Conservation (phyloP, 345 rosid species). For the Hibiscus trionum region DNA sequence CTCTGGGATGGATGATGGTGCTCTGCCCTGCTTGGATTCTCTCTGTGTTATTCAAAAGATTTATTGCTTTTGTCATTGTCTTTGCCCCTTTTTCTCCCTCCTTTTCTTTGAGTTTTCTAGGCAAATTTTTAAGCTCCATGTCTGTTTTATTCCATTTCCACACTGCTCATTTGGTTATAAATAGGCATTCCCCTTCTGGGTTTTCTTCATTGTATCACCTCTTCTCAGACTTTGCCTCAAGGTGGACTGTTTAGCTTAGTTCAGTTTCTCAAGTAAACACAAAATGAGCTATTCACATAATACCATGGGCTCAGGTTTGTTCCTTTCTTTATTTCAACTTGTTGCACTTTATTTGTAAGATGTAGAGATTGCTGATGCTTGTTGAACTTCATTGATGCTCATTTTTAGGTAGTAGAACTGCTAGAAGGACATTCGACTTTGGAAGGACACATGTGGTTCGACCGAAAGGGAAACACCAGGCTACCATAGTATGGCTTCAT, state of each 20-base stretch:
- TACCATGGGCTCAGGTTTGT: slow-evolving; percentile 65
- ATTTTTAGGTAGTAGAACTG: slow-evolving; percentile 50
- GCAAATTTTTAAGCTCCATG: slow-evolving; percentile 20
- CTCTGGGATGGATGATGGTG: slow-evolving; percentile 30
- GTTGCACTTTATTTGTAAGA: not conserved
- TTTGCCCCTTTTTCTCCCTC: slow-evolving; percentile 22
- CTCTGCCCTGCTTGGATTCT: slow-evolving; percentile 26
- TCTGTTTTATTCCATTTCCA: slow-evolving; percentile 43
- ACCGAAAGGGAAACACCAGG: slow-evolving; percentile 74
- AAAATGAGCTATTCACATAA: slow-evolving; percentile 61
- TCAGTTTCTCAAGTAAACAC: slow-evolving; percentile 11
- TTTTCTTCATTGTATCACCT: slow-evolving; percentile 30
- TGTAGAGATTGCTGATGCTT: no score
- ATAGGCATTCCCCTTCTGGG: slow-evolving; percentile 28
- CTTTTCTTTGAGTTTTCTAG: slow-evolving; percentile 28
- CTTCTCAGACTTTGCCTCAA: slow-evolving; percentile 13
- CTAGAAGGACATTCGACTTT: slow-evolving; percentile 53
- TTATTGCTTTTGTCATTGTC: slow-evolving; percentile 35
- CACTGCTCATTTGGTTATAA: slow-evolving; percentile 36
- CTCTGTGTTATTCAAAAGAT: slow-evolving; percentile 34
- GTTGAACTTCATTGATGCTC: not conserved
- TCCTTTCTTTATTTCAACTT: slow-evolving; percentile 5
- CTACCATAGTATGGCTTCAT: slow-evolving; percentile 68
- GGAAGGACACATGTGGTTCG: slow-evolving; percentile 75
- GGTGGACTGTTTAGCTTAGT: not conserved